Percentiles rank a stretch among this genome's conserved stretches.
These are phyloP conservation scores for Colletotrichum eremochloae DNA, from an alignment of 2,329 filamentous ascomycete genomes.

Conservation along the genomic window DNA sequence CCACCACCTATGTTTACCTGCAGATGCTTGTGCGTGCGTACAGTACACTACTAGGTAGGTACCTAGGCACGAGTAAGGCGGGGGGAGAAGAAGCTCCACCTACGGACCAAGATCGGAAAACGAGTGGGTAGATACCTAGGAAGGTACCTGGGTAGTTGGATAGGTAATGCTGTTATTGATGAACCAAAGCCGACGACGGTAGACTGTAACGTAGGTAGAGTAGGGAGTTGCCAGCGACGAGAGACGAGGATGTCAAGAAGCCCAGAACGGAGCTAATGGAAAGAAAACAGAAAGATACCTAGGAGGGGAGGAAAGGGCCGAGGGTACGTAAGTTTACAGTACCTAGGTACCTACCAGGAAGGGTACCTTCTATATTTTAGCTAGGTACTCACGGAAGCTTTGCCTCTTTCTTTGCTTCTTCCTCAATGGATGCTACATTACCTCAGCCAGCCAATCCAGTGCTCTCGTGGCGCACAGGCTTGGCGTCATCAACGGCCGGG, in stretches of 20 bases:
- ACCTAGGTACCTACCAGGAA: background rate
- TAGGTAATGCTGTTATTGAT: background rate
- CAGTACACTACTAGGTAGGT: background rate
- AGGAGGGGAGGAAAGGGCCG: background rate
- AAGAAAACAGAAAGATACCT: background rate
- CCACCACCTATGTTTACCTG: slow-evolving; percentile 39
- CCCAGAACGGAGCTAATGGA: background rate
- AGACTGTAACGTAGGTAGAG: background rate
- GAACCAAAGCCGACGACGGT: no score
- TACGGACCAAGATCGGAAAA: slow-evolving; percentile 39
- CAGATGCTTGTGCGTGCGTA: slow-evolving; percentile 36
- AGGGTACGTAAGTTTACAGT: no score
- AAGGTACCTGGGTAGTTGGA: background rate
- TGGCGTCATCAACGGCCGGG: slow-evolving; percentile 40
- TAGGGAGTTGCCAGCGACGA: background rate
- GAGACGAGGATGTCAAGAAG: background rate
- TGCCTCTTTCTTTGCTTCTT: slow-evolving; percentile 30
- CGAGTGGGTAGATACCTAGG: slow-evolving; percentile 15
- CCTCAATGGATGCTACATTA: slow-evolving; percentile 5
- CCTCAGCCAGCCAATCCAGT: slow-evolving; percentile 18
- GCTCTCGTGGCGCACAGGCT: slow-evolving; percentile 23
- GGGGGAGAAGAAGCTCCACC: slow-evolving; percentile 38
- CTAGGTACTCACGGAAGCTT: slow-evolving; percentile 22
- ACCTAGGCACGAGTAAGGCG: slow-evolving; percentile 8
- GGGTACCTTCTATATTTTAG: no score